A percentile compares a stretch with the other conserved stretches of the same genome.
These are phyloP conservation scores for Kodamaea sagamina DNA, from an alignment of 805 yeast genomes.

Conservation along the genomic window DNA sequence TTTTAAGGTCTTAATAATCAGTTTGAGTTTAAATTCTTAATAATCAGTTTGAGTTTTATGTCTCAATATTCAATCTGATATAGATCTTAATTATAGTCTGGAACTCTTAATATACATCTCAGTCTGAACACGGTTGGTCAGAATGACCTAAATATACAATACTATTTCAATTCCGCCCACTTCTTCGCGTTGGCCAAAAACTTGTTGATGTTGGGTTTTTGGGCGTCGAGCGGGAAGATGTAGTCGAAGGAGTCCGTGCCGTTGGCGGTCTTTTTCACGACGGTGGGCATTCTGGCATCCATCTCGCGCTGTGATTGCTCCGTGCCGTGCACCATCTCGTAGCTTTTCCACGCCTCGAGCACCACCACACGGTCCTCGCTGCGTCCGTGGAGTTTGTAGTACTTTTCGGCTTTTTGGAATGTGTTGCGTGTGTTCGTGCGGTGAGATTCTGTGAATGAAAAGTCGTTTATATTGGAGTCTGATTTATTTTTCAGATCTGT, in stretches of 20 bases:
- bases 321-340: slow-evolving; percentile 66
- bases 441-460: slow-evolving; percentile 54
- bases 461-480: no score
- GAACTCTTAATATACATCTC: slow-evolving; percentile 1
- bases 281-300: slow-evolving; percentile 52
- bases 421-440: slow-evolving; percentile 51
- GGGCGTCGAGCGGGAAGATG: slow-evolving; percentile 65
- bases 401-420: slow-evolving; percentile 54
- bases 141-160: no score
- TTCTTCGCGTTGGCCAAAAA: slow-evolving; percentile 47
- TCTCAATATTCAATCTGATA: no score
- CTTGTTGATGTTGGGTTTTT: slow-evolving; percentile 30
- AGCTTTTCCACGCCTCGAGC: slow-evolving; percentile 61
- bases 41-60: no score
- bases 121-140: no score
- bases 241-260: slow-evolving; percentile 58
- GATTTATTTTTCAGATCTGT: no score
- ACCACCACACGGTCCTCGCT: slow-evolving; percentile 52
- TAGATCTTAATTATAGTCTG: no score
- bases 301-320: slow-evolving; percentile 37
- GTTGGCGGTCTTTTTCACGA: slow-evolving; percentile 47
- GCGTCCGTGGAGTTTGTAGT: slow-evolving; percentile 39
- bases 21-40: no score
- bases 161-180: slow-evolving; percentile 31
- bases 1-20: no score